Conservation (phyloP, 2,329 filamentous ascomycete species). For the Pezicula radicicola region DNA sequence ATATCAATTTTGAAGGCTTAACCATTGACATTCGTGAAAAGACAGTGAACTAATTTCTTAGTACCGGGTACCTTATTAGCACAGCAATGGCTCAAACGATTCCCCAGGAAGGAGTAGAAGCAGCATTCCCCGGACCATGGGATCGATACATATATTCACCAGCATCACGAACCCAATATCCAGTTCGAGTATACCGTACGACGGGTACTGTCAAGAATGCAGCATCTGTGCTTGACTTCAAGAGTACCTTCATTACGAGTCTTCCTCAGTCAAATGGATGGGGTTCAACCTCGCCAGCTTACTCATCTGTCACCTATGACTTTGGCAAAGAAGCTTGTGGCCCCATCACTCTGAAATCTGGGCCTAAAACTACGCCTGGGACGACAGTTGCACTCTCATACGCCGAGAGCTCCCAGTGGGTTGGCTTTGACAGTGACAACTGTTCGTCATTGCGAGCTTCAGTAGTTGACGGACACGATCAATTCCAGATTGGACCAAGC, state of each 20-base stretch:
- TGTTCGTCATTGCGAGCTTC: constrained; percentile 4
- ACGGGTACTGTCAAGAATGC: constrained; percentile 6
- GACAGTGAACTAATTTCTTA: too few relatives aligned
- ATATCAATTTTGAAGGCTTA: too few relatives aligned
- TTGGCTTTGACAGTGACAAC: constrained; percentile 8
- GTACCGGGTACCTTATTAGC: neutral
- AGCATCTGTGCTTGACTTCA: constrained; percentile 2
- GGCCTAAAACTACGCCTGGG: neutral
- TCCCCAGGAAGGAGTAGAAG: constrained; percentile 1
- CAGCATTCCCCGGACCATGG: constrained; percentile 8
- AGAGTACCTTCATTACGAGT: constrained; percentile 3
- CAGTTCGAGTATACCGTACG: constrained; percentile 4
- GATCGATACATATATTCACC: constrained; percentile 9
- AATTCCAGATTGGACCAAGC: constrained; percentile 7
- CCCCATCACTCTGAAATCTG: constrained; percentile 2
- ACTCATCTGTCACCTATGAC: constrained; percentile 7
- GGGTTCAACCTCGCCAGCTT: neutral
- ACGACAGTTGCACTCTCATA: constrained; percentile 4
- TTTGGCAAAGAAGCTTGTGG: constrained; percentile 10
- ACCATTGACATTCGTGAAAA: too few relatives aligned
- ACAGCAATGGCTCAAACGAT: neutral
- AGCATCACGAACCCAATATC: constrained; percentile 8
- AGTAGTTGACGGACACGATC: constrained; percentile 5
- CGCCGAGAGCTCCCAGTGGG: constrained; percentile 8
- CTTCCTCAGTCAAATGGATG: neutral